Evolutionary conservation across 306 rosid species (phyloP).

Genomic region (Prunus dulcis): DNA sequence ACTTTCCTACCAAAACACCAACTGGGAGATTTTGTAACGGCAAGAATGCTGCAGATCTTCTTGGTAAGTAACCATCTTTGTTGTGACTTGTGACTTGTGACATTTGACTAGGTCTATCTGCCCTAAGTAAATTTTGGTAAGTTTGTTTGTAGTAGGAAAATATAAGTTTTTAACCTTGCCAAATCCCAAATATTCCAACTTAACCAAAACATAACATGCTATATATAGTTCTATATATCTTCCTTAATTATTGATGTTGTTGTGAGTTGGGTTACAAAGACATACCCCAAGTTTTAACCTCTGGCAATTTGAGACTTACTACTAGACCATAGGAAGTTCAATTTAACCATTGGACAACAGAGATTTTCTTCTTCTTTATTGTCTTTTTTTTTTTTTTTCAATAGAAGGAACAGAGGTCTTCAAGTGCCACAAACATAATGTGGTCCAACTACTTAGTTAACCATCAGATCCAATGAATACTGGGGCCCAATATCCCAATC

Average conservation of each 20-base stretch:
- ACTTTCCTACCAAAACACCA: conserved; percentile 55
- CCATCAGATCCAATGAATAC: neutral
- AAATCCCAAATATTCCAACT: neutral
- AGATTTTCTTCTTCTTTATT: too few relatives aligned
- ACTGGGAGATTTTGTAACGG: conserved; percentile 72
- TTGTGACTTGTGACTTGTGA: neutral
- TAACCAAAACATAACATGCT: neutral
- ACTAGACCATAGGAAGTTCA: neutral
- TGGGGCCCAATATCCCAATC: neutral
- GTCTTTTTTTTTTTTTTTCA: too few relatives aligned
- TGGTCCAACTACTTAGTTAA: too few relatives aligned
- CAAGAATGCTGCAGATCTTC: conserved; percentile 71
- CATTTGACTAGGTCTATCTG: too few relatives aligned
- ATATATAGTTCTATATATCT: neutral
- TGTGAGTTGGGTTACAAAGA: too few relatives aligned
- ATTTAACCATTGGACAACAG: too few relatives aligned
- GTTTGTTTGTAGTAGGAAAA: neutral
- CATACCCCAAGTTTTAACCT: too few relatives aligned
- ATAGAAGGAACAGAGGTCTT: neutral
- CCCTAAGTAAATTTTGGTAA: too few relatives aligned
- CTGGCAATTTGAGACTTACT: neutral
- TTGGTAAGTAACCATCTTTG: conserved; percentile 35
- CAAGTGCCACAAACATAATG: neutral
- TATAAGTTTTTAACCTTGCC: neutral
- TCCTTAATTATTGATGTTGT: too few relatives aligned